Percentiles rank a stretch among this genome's conserved stretches.
phyloP scores from a whole-genome alignment of 2,329 filamentous ascomycete genomes.

The Chaetomium strumarium region DNA sequence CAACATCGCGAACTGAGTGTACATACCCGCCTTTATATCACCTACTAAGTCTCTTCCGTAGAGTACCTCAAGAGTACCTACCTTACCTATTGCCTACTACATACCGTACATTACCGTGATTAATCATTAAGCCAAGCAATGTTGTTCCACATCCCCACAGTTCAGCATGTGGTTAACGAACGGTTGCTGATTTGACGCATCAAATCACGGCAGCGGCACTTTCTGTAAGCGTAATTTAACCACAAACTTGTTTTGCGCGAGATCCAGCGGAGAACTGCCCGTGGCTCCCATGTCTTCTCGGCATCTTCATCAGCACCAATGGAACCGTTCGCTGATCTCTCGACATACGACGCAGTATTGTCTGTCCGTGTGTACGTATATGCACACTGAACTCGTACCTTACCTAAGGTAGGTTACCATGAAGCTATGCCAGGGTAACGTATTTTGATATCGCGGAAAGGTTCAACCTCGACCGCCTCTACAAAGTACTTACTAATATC shows the following conservation, averaged over 20 bases:
- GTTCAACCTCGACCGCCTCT: too few species aligned
- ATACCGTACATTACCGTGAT: background rate
- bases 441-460: too few species aligned
- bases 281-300: background rate
- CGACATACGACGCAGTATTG: too few species aligned
- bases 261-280: background rate
- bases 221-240: constrained; percentile 5
- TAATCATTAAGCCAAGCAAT: background rate
- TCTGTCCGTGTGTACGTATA: too few species aligned
- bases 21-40: too few species aligned
- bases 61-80: too few species aligned
- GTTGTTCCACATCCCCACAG: background rate
- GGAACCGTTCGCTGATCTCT: background rate
- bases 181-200: constrained; percentile 18
- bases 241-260: constrained; percentile 8
- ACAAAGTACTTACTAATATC: too few species aligned
- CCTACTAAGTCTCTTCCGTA: too few species aligned
- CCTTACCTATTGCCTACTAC: background rate
- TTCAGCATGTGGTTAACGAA: constrained; percentile 12
- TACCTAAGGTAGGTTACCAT: too few species aligned
- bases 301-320: background rate
- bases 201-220: background rate
- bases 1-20: too few species aligned
- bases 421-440: too few species aligned
- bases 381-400: too few species aligned